Percentiles rank a stretch among this genome's conserved stretches.
Conservation (phyloP, 129 eudicot species). For the Kitagawia praeruptora region DNA sequence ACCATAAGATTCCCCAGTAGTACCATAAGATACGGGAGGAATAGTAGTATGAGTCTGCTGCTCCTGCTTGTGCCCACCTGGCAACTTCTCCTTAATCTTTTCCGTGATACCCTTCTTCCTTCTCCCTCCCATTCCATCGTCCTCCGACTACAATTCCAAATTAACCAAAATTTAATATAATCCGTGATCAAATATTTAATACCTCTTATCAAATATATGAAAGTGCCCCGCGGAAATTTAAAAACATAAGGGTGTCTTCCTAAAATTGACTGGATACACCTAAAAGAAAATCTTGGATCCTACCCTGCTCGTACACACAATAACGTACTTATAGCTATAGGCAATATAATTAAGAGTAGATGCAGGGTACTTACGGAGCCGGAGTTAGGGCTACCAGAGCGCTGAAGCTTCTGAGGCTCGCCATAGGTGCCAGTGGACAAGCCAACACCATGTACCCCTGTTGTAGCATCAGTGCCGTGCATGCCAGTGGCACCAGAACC, state of each 20-base stretch:
- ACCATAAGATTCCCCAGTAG: neutral
- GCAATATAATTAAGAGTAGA: neutral
- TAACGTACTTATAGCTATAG: neutral
- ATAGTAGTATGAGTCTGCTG: neutral
- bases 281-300: too few species aligned
- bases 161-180: too few species aligned
- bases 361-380: conserved; percentile 1
- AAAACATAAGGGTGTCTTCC: too few species aligned
- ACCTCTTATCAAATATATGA: too few species aligned
- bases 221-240: too few species aligned
- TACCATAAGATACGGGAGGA: too few species aligned
- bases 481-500: neutral
- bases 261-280: too few species aligned
- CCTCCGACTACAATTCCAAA: neutral
- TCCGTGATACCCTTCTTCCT: neutral
- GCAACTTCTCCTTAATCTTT: conserved; percentile 2
- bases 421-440: neutral
- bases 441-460: neutral
- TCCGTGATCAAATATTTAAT: too few species aligned
- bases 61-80: conserved; percentile 3
- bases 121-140: conserved; percentile 9
- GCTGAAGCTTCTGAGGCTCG: neutral
- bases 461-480: neutral
- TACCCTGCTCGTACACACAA: too few species aligned
- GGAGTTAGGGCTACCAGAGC: conserved; percentile 5